Base-by-base conservation (phyloP, 2,329 filamentous ascomycete species). In the Hirsutella thompsonii region DNA sequence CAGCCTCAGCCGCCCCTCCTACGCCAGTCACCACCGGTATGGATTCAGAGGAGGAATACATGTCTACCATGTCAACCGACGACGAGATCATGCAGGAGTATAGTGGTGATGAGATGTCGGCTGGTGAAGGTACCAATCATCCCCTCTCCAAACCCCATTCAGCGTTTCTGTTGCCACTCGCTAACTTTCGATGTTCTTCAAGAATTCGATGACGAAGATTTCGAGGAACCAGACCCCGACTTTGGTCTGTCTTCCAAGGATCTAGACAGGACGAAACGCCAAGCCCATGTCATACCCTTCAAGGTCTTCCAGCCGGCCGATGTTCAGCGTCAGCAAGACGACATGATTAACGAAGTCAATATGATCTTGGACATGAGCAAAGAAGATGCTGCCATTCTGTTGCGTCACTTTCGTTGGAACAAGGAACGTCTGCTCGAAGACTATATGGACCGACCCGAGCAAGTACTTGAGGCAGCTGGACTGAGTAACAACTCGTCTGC, bases 21-120 rank as follows among this genome's bases (percentile, higher is more conserved):
- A 79, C 75, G 38, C 66, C 60, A n/a, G 56, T 57, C 19, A 69
- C 64, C 39, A 67, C 67, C 60, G 75, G 69, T 48, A 95, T 95
- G 89, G 88, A 94, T 66, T 95, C 89, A 8, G 90, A 96, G 53
- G 88, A 95, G 55, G 90, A 95, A 45, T 89, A 89, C 61, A 83
- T 92, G 74, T 93, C 84, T 52, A 79, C 80, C 56, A 71, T 81
- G 52, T 90, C 85, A 34, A 94, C 54, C 49, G 81, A 81, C 34
- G 79, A 81, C 42, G 81, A 84, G 48, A 75, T 86, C 45, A 72
- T 82, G 60, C 74, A 83, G 47, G 83, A 88, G 53, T 79, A 83
- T 45, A 88, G 83, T 51, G 88, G 86, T 41, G 85, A 88, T 52
- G 80, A 73, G 59, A 62, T 74, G 46, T 76, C 72, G 2, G 70